Base-by-base conservation (phyloP, 1,284 basidiomycete genomes). In the Lentinula novae-zelandiae region DNA sequence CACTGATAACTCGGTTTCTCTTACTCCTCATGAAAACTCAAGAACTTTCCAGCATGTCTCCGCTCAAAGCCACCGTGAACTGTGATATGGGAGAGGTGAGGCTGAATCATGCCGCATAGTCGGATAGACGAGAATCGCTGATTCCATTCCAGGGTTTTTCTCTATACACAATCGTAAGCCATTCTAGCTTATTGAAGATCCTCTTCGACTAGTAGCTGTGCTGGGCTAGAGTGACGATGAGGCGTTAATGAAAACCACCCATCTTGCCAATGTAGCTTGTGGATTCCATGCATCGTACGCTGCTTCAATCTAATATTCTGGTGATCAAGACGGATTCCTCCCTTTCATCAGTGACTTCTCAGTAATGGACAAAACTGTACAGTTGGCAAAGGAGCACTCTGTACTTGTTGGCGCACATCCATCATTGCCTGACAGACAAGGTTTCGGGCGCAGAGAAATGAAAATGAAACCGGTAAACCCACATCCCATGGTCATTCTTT, bases 371-470 rank as follows among this genome's bases (percentile, higher is more conserved):
- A 76, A 80, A 65, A 87, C 84, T 0, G 85, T 85, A 1, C 56
- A 62, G 1, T 72, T 84, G 1, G 85, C 85, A 4, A 84, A 84
- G 62, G 64, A 69, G 34, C 76, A 85, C 66, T 72, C 73, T 22
- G 83, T 86, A 13, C 69, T 71, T 12, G 74, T 85, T 12, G 86
- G 86, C 0, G 85, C 85, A 0, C 86, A 87, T 64, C 85, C 85
- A 0, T 84, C 83, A 9, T 74, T 87, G 3, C 85, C 85, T 0
- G 85, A 87, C 66, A 69, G 75, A 9, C 86, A 88, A 68, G 85
- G 85, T 0, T 87, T 87, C 64, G 85, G 86, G 0, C 71, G 85
- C 8, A 76, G 85, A 13, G 84, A 86, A 66, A 86, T 87, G 83
- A 74, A 73, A 0, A 79, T 87, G 56, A 78, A 82, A 58, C 81